Conservation (phyloP, 192 early-diverging fungal species). For the Geosiphon pyriformis region DNA sequence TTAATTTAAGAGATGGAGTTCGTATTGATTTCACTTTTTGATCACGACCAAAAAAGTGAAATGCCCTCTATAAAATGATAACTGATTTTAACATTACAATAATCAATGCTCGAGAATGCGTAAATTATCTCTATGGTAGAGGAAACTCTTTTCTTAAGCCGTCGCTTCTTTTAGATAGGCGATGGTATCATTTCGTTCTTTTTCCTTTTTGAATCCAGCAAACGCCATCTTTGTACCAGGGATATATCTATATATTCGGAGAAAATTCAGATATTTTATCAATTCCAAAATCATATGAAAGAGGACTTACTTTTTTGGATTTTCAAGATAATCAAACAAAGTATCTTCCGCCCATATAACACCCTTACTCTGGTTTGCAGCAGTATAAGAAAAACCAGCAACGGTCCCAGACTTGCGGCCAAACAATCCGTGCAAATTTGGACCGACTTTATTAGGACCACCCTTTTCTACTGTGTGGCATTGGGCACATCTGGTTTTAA, state of each 20-base stretch:
- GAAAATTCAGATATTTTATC: not conserved
- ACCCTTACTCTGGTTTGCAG: constrained; percentile 81
- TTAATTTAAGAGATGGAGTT: no score
- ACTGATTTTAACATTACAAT: no score
- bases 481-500: constrained; percentile 98
- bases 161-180: constrained; percentile 79
- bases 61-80: no score
- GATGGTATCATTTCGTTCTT: constrained; percentile 83
- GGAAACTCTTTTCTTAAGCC: not conserved
- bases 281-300: not conserved
- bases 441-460: constrained; percentile 90
- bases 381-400: constrained; percentile 87
- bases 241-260: constrained; percentile 46
- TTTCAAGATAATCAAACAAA: constrained; percentile 94
- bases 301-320: constrained; percentile 88
- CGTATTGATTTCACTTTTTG: no score
- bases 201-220: constrained; percentile 82
- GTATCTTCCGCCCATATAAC: constrained; percentile 86
- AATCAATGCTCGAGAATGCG: no score
- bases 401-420: constrained; percentile 84
- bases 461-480: constrained; percentile 94
- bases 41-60: no score
- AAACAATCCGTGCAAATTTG: constrained; percentile 91
- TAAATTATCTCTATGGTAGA: no score
- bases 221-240: constrained; percentile 98